These are phyloP conservation scores for Grigorovia jiainica DNA, from an alignment of 805 yeast species.

Conservation along the genomic window DNA sequence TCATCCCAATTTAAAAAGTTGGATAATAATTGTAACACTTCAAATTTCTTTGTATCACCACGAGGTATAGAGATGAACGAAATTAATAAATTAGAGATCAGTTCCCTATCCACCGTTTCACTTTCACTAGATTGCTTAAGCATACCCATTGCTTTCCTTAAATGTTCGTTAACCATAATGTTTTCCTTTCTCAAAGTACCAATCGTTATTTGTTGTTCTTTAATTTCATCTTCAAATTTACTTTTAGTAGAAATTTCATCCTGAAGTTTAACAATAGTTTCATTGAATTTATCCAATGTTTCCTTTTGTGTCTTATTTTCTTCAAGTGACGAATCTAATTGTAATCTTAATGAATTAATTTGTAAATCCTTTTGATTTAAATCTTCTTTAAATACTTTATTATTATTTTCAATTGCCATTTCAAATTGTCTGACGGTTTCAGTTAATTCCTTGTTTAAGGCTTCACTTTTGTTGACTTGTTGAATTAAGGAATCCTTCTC, in stretches of 20 bases:
- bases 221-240: constrained; percentile 44
- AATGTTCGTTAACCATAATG: constrained; percentile 83
- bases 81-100: constrained; percentile 75
- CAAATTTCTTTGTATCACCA: constrained; percentile 90
- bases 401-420: constrained; percentile 6
- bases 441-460: constrained; percentile 23
- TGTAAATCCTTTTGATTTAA: constrained; percentile 19
- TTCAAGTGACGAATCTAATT: constrained; percentile 18
- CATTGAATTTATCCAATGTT: constrained; percentile 17
- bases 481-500: constrained; percentile 30
- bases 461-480: constrained; percentile 11
- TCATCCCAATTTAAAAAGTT: constrained; percentile 86
- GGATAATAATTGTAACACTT: constrained; percentile 76
- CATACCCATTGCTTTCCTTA: constrained; percentile 84
- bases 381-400: constrained; percentile 10
- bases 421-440: constrained; percentile 27
- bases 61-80: constrained; percentile 82
- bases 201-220: constrained; percentile 65
- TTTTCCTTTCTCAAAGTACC: constrained; percentile 95
- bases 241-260: constrained; percentile 16
- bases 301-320: constrained; percentile 7
- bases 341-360: constrained; percentile 21
- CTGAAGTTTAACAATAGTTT: constrained; percentile 16
- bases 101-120: constrained; percentile 76
- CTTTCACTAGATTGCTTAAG: constrained; percentile 69